These are phyloP conservation scores for Monilinia vaccinii-corymbosi DNA, from an alignment of 2,329 filamentous ascomycete species.

Conservation along the genomic window DNA sequence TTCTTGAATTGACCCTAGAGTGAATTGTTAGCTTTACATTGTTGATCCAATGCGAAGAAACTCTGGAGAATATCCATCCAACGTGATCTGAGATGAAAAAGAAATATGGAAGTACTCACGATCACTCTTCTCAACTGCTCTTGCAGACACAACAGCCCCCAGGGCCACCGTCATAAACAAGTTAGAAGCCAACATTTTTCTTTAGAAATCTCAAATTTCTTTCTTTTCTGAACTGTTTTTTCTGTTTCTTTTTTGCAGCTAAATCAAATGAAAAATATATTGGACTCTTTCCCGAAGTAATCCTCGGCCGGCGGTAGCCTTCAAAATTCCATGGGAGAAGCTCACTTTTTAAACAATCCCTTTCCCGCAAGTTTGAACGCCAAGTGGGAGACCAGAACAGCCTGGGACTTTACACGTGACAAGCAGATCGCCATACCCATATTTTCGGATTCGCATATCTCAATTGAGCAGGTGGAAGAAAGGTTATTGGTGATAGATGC, in stretches of 20 bases:
- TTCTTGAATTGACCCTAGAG: not conserved
- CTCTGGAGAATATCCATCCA: not conserved
- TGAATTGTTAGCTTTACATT: not conserved
- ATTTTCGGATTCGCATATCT: not conserved
- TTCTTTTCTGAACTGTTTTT: not conserved
- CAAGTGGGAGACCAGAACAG: not conserved
- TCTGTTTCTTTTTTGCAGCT: not conserved
- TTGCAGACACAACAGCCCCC: conserved; percentile 1
- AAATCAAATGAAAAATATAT: not conserved
- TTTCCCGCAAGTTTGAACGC: not conserved
- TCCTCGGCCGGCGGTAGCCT: conserved; percentile 6
- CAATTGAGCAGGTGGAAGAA: not conserved
- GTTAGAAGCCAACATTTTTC: conserved; percentile 2
- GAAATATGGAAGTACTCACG: not conserved
- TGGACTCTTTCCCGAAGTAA: not conserved
- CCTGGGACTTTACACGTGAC: not conserved
- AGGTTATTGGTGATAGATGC: not conserved
- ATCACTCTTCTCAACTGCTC: not conserved
- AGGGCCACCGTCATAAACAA: not conserved
- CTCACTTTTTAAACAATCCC: not conserved
- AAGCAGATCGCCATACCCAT: not conserved
- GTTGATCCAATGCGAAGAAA: not conserved
- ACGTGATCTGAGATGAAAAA: not conserved
- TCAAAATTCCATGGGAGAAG: not conserved
- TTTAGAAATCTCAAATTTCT: not conserved